phyloP scores from a whole-genome alignment of 116 monocot genomes.

The Iris pallida region DNA sequence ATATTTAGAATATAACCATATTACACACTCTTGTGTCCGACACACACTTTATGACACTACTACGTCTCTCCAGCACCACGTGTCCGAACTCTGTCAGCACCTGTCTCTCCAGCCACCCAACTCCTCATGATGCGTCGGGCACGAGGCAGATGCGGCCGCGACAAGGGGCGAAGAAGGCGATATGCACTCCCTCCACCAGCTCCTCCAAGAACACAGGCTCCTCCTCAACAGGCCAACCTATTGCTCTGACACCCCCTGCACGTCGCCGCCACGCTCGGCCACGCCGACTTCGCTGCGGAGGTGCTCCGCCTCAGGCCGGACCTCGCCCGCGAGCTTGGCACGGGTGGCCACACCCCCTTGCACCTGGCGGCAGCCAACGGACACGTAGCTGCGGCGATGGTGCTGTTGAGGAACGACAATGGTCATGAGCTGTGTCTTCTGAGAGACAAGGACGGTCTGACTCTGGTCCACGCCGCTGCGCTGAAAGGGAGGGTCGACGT shows the following conservation, averaged over 20 bases:
- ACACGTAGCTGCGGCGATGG: neutral
- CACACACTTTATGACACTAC: no score
- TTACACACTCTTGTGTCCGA: no score
- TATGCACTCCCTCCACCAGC: neutral
- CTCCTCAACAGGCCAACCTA: neutral
- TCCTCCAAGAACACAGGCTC: slow-evolving; percentile 1
- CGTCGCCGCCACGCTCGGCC: slow-evolving; percentile 2
- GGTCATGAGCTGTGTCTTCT: neutral
- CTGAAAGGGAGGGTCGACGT: neutral
- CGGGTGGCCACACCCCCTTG: neutral
- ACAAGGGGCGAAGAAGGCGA: no score
- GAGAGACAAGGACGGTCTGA: neutral
- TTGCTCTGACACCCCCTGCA: neutral
- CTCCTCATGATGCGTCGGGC: no score
- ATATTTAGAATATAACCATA: no score
- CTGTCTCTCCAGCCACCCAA: no score
- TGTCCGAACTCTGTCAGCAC: no score
- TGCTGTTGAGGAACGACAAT: no score
- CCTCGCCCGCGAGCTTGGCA: neutral
- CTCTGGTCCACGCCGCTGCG: neutral
- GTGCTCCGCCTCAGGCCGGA: neutral
- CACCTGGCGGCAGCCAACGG: slow-evolving; percentile 4
- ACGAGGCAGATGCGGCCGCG: no score
- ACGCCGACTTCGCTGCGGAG: neutral
- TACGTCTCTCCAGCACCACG: no score